These are phyloP conservation scores for Apiospora koreana DNA, from an alignment of 2,329 filamentous ascomycete species.

Conservation along the genomic window DNA sequence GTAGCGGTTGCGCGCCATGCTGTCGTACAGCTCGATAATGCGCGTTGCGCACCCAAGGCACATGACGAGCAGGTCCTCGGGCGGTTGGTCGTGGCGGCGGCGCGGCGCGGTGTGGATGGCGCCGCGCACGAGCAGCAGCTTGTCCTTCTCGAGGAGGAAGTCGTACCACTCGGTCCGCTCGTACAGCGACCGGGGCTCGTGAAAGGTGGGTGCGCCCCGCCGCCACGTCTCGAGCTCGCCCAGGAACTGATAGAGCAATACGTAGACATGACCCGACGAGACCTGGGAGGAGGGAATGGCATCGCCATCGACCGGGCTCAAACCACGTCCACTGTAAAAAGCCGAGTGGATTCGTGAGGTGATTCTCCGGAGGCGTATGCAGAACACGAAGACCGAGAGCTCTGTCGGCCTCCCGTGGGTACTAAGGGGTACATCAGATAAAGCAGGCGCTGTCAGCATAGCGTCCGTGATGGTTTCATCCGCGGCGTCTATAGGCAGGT, in stretches of 20 bases:
- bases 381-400: conserved; percentile 40
- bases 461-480: conserved; percentile 33
- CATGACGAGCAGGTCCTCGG: conserved; percentile 31
- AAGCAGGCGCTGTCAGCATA: background rate
- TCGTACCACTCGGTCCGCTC: conserved; percentile 47
- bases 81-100: conserved; percentile 30
- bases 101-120: conserved; percentile 42
- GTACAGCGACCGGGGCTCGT: conserved; percentile 39
- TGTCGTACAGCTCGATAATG: conserved; percentile 40
- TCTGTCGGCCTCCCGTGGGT: conserved; percentile 26
- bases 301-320: conserved; percentile 14
- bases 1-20: conserved; percentile 33
- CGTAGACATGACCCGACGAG: conserved; percentile 25
- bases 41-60: conserved; percentile 37
- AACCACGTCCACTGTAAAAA: conserved; percentile 18
- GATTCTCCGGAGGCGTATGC: conserved; percentile 39
- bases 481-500: conserved; percentile 36
- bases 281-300: background rate
- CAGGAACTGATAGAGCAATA: conserved; percentile 30
- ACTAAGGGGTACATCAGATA: conserved; percentile 15
- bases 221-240: conserved; percentile 39
- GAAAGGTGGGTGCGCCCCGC: conserved; percentile 31
- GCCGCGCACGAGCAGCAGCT: conserved; percentile 39
- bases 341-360: conserved; percentile 39
- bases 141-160: conserved; percentile 41